Percentiles rank a stretch among this genome's conserved stretches.
Conservation (phyloP, 1,284 basidiomycete species). For the Sanghuangporus sanghuang region DNA sequence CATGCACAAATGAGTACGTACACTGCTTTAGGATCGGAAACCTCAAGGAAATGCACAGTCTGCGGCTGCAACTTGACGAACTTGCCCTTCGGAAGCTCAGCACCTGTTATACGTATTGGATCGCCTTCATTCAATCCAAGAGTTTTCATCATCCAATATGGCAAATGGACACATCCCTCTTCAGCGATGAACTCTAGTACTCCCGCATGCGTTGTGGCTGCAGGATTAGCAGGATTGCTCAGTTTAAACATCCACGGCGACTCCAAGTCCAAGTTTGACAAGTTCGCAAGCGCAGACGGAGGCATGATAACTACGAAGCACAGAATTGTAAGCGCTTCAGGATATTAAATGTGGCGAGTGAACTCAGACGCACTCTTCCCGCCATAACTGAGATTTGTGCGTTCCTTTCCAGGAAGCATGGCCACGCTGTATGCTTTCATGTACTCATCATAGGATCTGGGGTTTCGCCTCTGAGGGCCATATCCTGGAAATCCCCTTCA, state of each 20-base stretch:
- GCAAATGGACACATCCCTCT: slow-evolving; percentile 92
- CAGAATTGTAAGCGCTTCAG: not conserved
- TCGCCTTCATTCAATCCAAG: slow-evolving; percentile 92
- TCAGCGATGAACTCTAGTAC: slow-evolving; percentile 99
- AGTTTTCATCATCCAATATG: slow-evolving; percentile 99
- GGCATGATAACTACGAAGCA: slow-evolving; percentile 85
- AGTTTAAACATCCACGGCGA: slow-evolving; percentile 96
- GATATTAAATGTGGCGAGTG: slow-evolving; percentile 20
- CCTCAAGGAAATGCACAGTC: slow-evolving; percentile 90
- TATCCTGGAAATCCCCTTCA: slow-evolving; percentile 50
- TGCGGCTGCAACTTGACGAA: slow-evolving; percentile 97
- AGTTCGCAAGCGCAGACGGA: slow-evolving; percentile 84
- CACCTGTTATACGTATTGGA: slow-evolving; percentile 87
- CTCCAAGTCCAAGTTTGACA: slow-evolving; percentile 87
- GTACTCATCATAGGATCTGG: slow-evolving; percentile 74
- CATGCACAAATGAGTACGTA: slow-evolving; percentile 36
- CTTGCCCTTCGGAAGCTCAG: slow-evolving; percentile 88
- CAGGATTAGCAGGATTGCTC: slow-evolving; percentile 82
- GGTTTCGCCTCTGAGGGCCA: slow-evolving; percentile 42
- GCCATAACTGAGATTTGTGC: slow-evolving; percentile 88
- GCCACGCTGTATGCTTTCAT: slow-evolving; percentile 83
- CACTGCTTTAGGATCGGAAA: slow-evolving; percentile 96
- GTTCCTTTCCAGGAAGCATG: slow-evolving; percentile 77
- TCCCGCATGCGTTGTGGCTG: slow-evolving; percentile 90
- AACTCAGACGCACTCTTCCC: slow-evolving; percentile 82